These are phyloP conservation scores for Solidago caesia DNA, from an alignment of 129 eudicot genomes.

Conservation along the genomic window DNA sequence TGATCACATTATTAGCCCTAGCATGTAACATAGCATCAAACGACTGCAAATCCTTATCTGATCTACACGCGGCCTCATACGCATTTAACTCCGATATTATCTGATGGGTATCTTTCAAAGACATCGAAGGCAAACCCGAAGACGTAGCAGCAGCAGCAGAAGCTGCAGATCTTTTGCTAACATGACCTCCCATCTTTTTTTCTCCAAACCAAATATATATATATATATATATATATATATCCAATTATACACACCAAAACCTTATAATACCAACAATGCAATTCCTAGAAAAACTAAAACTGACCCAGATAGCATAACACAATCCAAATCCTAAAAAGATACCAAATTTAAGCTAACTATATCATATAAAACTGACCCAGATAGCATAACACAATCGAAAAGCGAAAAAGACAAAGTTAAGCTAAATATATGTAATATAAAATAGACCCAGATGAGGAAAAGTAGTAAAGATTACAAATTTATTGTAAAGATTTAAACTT, in stretches of 20 bases:
- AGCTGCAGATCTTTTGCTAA: constrained; percentile 68
- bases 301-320: neutral
- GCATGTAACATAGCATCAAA: constrained; percentile 74
- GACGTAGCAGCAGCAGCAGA: constrained; percentile 46
- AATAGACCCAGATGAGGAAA: neutral
- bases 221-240: neutral
- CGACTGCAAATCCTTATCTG: constrained; percentile 66
- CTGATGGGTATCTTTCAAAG: constrained; percentile 47
- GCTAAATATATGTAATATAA: constrained; percentile 1
- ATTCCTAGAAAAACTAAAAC: constrained; percentile 5
- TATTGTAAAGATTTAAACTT: neutral
- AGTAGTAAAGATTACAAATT: neutral
- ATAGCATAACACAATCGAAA: constrained; percentile 7
- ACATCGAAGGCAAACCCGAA: constrained; percentile 35
- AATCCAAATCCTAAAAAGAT: neutral
- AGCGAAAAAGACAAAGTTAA: neutral
- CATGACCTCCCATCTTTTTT: constrained; percentile 63
- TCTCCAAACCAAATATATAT: constrained; percentile 6
- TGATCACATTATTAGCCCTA: constrained; percentile 64
- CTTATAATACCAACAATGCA: neutral
- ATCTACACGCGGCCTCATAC: constrained; percentile 69
- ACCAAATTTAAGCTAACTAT: neutral
- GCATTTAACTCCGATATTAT: constrained; percentile 58
- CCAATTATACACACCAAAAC: neutral
- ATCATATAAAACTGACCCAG: neutral